Evolutionary conservation across 805 yeast species (phyloP).

Genomic region (Nakazawaea holstii): DNA sequence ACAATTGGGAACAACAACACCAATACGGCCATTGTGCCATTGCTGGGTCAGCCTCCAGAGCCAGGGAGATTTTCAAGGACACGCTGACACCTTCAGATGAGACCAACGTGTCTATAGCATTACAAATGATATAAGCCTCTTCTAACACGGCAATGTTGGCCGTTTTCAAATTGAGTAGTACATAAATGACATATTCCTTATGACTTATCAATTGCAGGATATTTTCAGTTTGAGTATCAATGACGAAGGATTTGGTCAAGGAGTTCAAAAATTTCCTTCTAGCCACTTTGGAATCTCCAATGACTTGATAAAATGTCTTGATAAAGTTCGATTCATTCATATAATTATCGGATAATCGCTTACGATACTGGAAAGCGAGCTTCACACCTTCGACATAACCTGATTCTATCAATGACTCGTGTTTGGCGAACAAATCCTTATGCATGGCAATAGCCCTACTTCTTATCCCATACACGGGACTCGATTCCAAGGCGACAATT

Average conservation of each 20-base stretch:
- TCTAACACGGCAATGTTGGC: conserved; percentile 39
- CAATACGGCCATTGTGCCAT: conserved; percentile 3
- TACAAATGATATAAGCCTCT: conserved; percentile 42
- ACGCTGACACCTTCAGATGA: conserved; percentile 36
- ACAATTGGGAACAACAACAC: conserved; percentile 11
- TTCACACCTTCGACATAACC: conserved; percentile 60
- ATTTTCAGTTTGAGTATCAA: conserved; percentile 21
- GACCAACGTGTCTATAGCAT: conserved; percentile 37
- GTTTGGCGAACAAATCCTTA: conserved; percentile 50
- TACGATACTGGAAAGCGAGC: conserved; percentile 43
- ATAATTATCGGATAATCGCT: conserved; percentile 21
- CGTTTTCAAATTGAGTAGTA: conserved; percentile 33
- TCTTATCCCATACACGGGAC: conserved; percentile 37
- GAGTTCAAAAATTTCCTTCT: conserved; percentile 34
- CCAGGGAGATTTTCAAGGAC: conserved; percentile 17
- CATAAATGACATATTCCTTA: conserved; percentile 26
- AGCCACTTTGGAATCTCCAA: conserved; percentile 34
- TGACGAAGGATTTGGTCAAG: conserved; percentile 25
- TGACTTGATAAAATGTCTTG: conserved; percentile 33
- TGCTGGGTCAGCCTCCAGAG: conserved; percentile 6
- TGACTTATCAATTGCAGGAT: conserved; percentile 11
- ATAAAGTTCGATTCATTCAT: conserved; percentile 29
- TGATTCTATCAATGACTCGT: conserved; percentile 67
- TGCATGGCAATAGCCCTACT: conserved; percentile 49
- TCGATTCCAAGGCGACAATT: conserved; percentile 62